Percentiles rank a stretch among this genome's conserved stretches.
These are phyloP conservation scores for Sicyos baderoa DNA, from an alignment of 306 rosid genomes.

Conservation along the genomic window DNA sequence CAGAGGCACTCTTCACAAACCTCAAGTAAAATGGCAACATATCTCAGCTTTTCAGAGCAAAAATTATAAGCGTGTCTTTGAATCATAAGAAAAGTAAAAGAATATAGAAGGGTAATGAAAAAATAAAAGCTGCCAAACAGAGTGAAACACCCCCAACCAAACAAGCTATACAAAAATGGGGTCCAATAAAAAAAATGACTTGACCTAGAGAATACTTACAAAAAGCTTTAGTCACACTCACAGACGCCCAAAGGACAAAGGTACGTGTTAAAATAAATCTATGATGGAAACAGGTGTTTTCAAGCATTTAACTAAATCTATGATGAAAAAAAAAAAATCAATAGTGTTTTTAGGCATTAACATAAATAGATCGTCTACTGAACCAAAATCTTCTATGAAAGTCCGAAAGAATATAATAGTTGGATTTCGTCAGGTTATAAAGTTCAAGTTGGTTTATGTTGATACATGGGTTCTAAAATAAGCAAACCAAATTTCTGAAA, in stretches of 20 bases:
- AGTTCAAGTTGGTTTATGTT: neutral
- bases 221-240: neutral
- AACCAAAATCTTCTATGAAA: neutral
- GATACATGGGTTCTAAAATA: neutral
- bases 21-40: neutral
- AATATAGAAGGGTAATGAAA: neutral
- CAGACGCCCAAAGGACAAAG: neutral
- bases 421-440: neutral
- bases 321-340: neutral
- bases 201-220: neutral
- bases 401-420: neutral
- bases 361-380: neutral
- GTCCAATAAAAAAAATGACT: neutral
- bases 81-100: neutral
- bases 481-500: neutral
- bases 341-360: neutral
- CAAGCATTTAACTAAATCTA: slow-evolving; percentile 9
- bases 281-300: neutral
- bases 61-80: neutral
- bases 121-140: neutral
- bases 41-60: neutral
- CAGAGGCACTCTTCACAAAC: neutral
- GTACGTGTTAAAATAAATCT: neutral
- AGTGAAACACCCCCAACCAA: neutral
- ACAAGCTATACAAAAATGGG: neutral